Base-by-base conservation (phyloP, 2,329 filamentous ascomycete genomes). In the Talaromyces sp. region DNA sequence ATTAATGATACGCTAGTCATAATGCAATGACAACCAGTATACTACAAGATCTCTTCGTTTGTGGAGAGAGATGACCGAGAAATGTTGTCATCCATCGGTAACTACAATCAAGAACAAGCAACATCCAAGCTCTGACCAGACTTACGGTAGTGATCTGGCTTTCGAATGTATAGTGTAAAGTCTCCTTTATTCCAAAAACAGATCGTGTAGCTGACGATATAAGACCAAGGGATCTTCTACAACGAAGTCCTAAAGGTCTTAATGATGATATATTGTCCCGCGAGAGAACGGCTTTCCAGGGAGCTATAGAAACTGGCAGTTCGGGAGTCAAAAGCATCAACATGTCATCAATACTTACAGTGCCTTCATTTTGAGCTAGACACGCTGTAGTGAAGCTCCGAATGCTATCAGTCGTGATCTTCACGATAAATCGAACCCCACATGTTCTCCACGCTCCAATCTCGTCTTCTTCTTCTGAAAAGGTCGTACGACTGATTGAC, bases 371-470 rank as follows among this genome's bases (percentile, higher is more conserved):
- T 19, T 3, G 5, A 24, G 33, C 3, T 35, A 24, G 54, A 3
- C 4, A 24, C 3, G 9, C n/a, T 57, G 7, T 24, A 8, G 10
- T 39, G 10, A n/a, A 39, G 10, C 24, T 52, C 27, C 14, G 48
- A 52, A 31, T 56, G 31, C 14, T 14, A 35, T 37, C 31, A 37
- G 7, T 33, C 7, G 7, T 52, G 27, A 52, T 52, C 24, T 31
- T 52, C 24, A 11, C 27, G 6, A n/a, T 52, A 2, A n/a, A 56
- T 13, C 50, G n/a, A 43, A 43, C 57, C 57, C 57, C 57, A 60
- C 57, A 60, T 60, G 39, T 43, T 60, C 57, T 60, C 57, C 37
- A 14, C 16, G 57, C 39, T 56, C 50, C 57, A 39, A 41, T 60
- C 4, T 60, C 37, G 56, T 31, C 27, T 56, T 14, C 5, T 37